phyloP scores from a whole-genome alignment of 345 rosid genomes.

The Turritis glabra region DNA sequence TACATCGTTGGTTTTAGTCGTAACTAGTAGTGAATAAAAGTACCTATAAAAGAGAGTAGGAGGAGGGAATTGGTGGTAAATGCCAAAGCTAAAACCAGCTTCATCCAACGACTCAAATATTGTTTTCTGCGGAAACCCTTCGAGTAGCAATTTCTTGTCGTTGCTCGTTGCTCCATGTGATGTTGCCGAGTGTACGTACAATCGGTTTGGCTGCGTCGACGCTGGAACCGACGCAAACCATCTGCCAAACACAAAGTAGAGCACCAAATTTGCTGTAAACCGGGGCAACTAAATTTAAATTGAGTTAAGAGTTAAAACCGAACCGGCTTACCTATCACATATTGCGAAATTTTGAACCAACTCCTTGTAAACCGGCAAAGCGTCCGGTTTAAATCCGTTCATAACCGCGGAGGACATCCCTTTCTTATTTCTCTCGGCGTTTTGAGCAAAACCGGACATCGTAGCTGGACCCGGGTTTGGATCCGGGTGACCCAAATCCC shows the following conservation, averaged over 20 bases:
- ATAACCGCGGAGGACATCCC: constrained; percentile 67
- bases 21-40: not conserved
- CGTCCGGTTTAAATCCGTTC: constrained; percentile 70
- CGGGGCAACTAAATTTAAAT: constrained; percentile 27
- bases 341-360: constrained; percentile 59
- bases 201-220: constrained; percentile 62
- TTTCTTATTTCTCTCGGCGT: constrained; percentile 47
- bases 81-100: constrained; percentile 55
- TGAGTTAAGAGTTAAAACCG: not conserved
- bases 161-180: constrained; percentile 63
- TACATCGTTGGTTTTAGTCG: no score
- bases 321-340: constrained; percentile 45
- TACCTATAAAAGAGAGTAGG: constrained; percentile 62
- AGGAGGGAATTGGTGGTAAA: constrained; percentile 55
- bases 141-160: constrained; percentile 39
- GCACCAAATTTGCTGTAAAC: constrained; percentile 34
- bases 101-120: constrained; percentile 66
- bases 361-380: constrained; percentile 60
- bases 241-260: constrained; percentile 9
- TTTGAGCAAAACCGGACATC: constrained; percentile 70
- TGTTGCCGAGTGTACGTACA: constrained; percentile 61
- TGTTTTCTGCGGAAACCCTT: constrained; percentile 68
- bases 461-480: constrained; percentile 44
- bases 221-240: constrained; percentile 70
- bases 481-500: constrained; percentile 48